Base-by-base conservation (phyloP, 1,284 basidiomycete species). In the Apiotrichum sp. region DNA sequence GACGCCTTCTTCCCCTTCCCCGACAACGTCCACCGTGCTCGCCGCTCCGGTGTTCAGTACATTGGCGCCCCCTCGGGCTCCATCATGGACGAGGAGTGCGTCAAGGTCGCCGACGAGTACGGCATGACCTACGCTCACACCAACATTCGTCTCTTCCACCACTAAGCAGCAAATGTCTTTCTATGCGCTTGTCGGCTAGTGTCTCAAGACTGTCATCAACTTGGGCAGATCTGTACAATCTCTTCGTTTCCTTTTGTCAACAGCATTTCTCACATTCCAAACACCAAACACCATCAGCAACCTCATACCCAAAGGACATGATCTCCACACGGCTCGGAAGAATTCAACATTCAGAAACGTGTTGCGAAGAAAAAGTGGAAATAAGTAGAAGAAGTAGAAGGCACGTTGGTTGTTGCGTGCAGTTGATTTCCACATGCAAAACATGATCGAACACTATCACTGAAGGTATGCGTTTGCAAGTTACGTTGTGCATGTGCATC, bases 1-100 rank as follows among this genome's bases (percentile, higher is more conserved):
- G 96, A 98, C 69, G 95, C 95, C 56, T 98, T 98, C 83, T 98
- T 98, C 89, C 95, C 95, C 41, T 98, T 98, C 85, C 85, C 93
- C 7, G 96, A 98, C 77, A 99, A 98, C 70, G 95, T 99, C 43
- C 88, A 97, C 76, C 82, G 95, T 55, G 91, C 90, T 50, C 83
- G 85, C 73, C 87, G 89, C 80, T 93, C 89, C 62, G 95, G 95
- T 1, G 92, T 91, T 50, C 84, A 80, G 70, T 98, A 95, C 77
- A 82, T 99, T 56, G 93, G 90, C 34, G 96, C 96, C 4, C 93
- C 95, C 1, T 87, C 88, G 53, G 95, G 95, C 53, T 93, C 89
- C 65, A 93, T 98, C 57, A 98, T 98, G 95, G 95, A 99, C 71
- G 84, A 78, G 50, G 92, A 93, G 74, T 93, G 93, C 71, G 86